A percentile compares a stretch with the other conserved stretches of the same genome.
phyloP scores from a whole-genome alignment of 1,284 basidiomycete species.

The Cryptococcus deneoformans region DNA sequence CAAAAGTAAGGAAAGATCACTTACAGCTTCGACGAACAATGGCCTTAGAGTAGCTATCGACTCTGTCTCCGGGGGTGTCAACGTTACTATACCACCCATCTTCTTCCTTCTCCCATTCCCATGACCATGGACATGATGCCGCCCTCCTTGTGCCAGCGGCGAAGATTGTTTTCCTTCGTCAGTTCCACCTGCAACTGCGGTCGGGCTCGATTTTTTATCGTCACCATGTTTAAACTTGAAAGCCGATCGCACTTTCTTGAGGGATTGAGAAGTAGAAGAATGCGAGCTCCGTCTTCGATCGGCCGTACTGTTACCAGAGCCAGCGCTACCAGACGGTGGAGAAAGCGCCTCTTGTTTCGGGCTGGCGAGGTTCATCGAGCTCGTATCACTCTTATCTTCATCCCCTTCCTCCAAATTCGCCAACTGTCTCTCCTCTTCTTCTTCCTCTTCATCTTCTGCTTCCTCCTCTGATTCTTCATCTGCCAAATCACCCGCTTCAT shows the following conservation, averaged over 20 bases:
- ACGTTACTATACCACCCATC: constrained; percentile 48
- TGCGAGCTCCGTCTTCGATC: not conserved
- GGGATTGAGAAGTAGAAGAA: not conserved
- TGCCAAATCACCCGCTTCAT: constrained; percentile 72
- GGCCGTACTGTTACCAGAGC: not conserved
- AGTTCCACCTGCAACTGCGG: not conserved
- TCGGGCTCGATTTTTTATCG: not conserved
- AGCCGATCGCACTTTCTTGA: not conserved
- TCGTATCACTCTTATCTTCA: constrained; percentile 29
- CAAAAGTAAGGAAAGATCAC: constrained; percentile 25
- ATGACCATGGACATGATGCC: not conserved
- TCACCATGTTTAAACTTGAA: not conserved
- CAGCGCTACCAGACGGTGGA: not conserved
- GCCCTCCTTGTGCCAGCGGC: not conserved
- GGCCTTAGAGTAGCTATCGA: constrained; percentile 75
- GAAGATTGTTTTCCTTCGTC: not conserved
- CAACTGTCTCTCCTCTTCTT: constrained; percentile 35
- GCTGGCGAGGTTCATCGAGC: not conserved
- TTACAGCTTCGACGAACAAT: constrained; percentile 83
- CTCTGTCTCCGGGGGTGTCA: constrained; percentile 72
- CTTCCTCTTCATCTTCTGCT: constrained; percentile 51
- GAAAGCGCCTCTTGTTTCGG: not conserved
- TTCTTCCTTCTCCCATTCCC: constrained; percentile 18
- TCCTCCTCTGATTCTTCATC: constrained; percentile 60
- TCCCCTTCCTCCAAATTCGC: constrained; percentile 26